Evolutionary conservation across 768 basidiomycete genomes (phyloP), one percentile per base, ranked within the genome.

Genomic region (Strobilomyces confusus): DNA sequence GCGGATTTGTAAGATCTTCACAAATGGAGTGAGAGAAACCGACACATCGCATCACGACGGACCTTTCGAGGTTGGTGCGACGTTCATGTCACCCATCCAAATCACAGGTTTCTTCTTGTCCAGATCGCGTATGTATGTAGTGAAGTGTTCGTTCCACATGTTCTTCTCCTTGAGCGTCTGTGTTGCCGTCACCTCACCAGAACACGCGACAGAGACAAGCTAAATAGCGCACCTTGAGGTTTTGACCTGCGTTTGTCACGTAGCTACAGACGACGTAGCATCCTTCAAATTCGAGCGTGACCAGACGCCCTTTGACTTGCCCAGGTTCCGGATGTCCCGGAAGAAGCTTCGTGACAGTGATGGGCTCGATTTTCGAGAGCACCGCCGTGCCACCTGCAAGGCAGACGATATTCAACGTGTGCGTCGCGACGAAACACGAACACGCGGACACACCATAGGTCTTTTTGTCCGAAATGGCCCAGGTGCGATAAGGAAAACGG

Each of bases 71-170:
- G 89, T 89, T 3, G 89, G 89, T 5, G 92, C 89, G 40, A 92
- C 89, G 56, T 95, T 95, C 52, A 94, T 63, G 69, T 95, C 92
- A 8, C 92, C 92, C 12, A 79, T 76, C 92, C 92, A 94, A 51
- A 95, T 86, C 11, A 95, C 86, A 3, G 91, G 84, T 61, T 94
- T 95, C 62, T 78, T 81, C 57, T 75, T 78, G 69, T 93, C 89
- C 4, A 94, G 72, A 22, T 81, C 75, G 5, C 82, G 82, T 20
- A 94, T 77, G 63, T 93, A 86, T 3, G 73, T 58, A 49, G 86
- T 82, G 64, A 95, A 93, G 63, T 92, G 84, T 4, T 63, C 63
- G 54, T 91, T 87, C 92, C 92, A 94, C 49, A 75, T 72, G 44
- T 88, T 86, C 68, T 94, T 92, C 44, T 74, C 79, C 29, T 83